Percentiles rank a stretch among this genome's conserved stretches.
Conservation (phyloP, 2,329 filamentous ascomycete genomes). For the Apiospora arundinis region DNA sequence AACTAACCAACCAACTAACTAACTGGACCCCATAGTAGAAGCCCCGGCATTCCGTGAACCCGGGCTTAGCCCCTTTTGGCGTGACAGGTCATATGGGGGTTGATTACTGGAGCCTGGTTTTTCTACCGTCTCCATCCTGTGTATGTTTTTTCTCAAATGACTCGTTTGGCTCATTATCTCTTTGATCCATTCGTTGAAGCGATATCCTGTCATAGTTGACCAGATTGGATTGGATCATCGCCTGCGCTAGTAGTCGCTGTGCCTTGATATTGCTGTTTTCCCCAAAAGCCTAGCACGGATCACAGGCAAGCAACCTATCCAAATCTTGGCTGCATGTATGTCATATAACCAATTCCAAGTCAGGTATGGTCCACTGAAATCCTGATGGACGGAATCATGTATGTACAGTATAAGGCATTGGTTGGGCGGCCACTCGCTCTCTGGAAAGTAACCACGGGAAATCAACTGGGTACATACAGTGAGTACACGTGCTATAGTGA, state of each 20-base stretch:
- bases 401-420: neutral
- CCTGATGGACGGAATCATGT: neutral
- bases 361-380: neutral
- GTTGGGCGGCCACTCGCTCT: neutral
- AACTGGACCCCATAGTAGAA: neutral
- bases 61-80: conserved; percentile 9
- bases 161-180: neutral
- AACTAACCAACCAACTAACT: neutral
- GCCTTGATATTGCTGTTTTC: neutral
- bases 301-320: neutral
- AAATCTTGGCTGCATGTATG: conserved; percentile 6
- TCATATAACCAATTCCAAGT: neutral
- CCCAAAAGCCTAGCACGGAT: neutral
- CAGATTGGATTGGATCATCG: conserved; percentile 12
- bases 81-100: conserved; percentile 13
- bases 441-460: neutral
- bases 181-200: neutral
- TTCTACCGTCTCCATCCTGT: neutral
- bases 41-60: neutral
- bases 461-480: neutral
- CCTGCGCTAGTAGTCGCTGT: conserved; percentile 11
- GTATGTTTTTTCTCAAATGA: neutral
- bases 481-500: neutral
- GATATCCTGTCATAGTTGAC: conserved; percentile 12
- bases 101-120: neutral